Base-by-base conservation (phyloP, 441 rosid genomes). In the Lepidium campestre region DNA sequence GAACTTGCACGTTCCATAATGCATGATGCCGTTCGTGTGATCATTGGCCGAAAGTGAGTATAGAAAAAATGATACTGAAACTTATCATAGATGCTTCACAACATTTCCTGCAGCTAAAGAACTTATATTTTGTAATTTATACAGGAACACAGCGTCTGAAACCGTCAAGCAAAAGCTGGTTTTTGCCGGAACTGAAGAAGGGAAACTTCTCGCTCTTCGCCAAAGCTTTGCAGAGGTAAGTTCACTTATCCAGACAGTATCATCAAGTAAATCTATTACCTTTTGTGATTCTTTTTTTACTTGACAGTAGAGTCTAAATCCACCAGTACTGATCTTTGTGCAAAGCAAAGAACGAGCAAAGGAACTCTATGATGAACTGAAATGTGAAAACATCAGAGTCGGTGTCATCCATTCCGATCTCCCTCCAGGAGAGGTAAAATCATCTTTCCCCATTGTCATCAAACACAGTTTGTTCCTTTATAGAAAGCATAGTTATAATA, bases 11-110 rank as follows among this genome's bases (percentile, higher is more conserved):
- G 96, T 31, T 81, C 96, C 54, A 84, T 87, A 49, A 89, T 93
- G 99, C 97, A 89, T n/a, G 96, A 93, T 84, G 99, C 97, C 58
- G 88, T 93, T 70, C 87, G 96, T 72, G 83, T 93, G 68, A 87
- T 93, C 74, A 74, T 93, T 68, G 96, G 97, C 67, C 80, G 93
- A 74, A 93, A 91, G 99, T 93, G 75, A 84, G 95, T 72, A 52
- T 40, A 62, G 17, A 29, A 52, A 34, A 29, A 41, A n/a, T 45
- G 58, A 67, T 53, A 17, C 44, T 44, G 34, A 52, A 31, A 35
- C 18, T 40, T 40, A 48, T 10, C 13, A 20, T 35, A 37, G 45
- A 52, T 66, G 10, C 29, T 36, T 67, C 10, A 9, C 63, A 66
- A 44, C 20, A 31, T 32, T 6, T 49, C 40, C 18, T 67, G 53